These are phyloP conservation scores for Colletotrichum navitas DNA, from an alignment of 2,329 filamentous ascomycete species.

Conservation along the genomic window DNA sequence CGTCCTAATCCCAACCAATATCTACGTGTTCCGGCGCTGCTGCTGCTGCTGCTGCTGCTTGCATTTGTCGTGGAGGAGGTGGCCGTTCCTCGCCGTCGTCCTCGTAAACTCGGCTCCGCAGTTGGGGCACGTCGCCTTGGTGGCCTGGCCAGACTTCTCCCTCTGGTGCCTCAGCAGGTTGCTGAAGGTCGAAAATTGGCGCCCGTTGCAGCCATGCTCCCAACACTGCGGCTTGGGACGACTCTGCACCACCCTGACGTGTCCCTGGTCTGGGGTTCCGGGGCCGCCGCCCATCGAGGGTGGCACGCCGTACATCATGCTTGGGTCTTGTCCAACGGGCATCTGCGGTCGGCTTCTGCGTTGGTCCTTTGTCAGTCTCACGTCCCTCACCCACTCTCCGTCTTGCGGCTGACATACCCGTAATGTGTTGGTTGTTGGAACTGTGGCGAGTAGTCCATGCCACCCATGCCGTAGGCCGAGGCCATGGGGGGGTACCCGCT, in stretches of 20 bases:
- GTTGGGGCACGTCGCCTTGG: conserved; percentile 89
- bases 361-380: conserved; percentile 24
- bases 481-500: conserved; percentile 52
- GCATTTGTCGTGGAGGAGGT: conserved; percentile 89
- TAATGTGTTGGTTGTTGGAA: conserved; percentile 54
- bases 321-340: conserved; percentile 53
- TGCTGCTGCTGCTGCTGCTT: conserved; percentile 66
- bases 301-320: conserved; percentile 60
- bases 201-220: conserved; percentile 96
- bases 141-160: conserved; percentile 91
- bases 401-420: conserved; percentile 50
- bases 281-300: conserved; percentile 52
- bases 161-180: conserved; percentile 93
- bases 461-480: conserved; percentile 56
- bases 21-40: conserved; percentile 59
- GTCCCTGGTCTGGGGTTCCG: conserved; percentile 52
- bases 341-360: conserved; percentile 56
- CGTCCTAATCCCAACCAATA: background rate
- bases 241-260: conserved; percentile 79
- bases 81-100: conserved; percentile 89
- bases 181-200: conserved; percentile 96
- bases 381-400: background rate
- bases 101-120: conserved; percentile 95
- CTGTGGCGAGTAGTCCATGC: conserved; percentile 58
- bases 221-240: conserved; percentile 96